Evolutionary conservation across 495 filamentous ascomycete genomes (phyloP).

Genomic region (Penicillium subrubescens): DNA sequence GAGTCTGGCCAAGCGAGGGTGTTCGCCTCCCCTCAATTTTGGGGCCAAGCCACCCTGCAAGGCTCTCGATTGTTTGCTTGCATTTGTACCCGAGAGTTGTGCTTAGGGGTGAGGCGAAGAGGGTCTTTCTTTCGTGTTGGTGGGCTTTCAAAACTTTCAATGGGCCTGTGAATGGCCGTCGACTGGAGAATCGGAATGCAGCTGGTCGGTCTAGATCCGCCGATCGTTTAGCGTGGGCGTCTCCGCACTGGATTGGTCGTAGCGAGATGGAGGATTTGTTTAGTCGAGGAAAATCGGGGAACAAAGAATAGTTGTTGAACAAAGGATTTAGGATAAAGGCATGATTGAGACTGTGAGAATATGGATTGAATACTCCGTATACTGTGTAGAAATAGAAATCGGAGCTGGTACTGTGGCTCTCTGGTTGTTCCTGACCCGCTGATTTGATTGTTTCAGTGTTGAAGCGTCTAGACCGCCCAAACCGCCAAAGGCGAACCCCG

Average conservation of each 20-base stretch:
- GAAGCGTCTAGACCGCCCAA: conserved; percentile 31
- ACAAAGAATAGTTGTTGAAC: background rate
- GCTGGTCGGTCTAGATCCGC: conserved; percentile 30
- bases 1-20: background rate
- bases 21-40: background rate
- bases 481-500: conserved; percentile 18
- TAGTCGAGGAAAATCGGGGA: background rate
- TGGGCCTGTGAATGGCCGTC: background rate
- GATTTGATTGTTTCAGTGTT: conserved; percentile 19
- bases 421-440: conserved; percentile 24
- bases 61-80: background rate
- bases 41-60: conserved; percentile 8
- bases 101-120: background rate
- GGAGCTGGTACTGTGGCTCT: background rate
- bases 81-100: background rate
- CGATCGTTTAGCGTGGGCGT: conserved; percentile 22
- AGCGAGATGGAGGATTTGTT: background rate
- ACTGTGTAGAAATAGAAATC: background rate
- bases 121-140: background rate
- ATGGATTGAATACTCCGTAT: background rate
- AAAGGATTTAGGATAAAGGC: conserved; percentile 2
- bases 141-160: too few relatives aligned
- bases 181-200: conserved; percentile 3
- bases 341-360: background rate
- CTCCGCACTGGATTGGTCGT: conserved; percentile 5